phyloP scores from a whole-genome alignment of 805 yeast species.

The Candida nitratophila region DNA sequence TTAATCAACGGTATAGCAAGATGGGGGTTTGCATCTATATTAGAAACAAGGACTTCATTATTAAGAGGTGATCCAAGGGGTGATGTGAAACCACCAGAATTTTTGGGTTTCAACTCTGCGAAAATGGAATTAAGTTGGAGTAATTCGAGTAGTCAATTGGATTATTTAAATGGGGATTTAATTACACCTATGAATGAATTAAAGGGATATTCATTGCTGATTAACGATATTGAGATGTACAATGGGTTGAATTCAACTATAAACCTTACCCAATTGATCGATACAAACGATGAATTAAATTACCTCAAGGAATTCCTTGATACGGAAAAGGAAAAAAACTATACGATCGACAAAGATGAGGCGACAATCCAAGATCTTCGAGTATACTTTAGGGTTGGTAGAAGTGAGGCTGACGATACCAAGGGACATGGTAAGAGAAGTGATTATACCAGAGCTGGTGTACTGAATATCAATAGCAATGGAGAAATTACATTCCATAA shows the following conservation, averaged over 20 bases:
- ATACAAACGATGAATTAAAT: constrained; percentile 21
- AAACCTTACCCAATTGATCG: constrained; percentile 30
- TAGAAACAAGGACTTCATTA: constrained; percentile 65
- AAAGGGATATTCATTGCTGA: constrained; percentile 54
- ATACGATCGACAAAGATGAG: too few species aligned
- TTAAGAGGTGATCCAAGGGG: constrained; percentile 71
- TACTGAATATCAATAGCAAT: constrained; percentile 21
- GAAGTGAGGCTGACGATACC: constrained; percentile 32
- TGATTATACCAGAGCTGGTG: constrained; percentile 63
- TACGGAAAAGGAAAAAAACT: constrained; percentile 19
- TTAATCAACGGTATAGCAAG: constrained; percentile 78
- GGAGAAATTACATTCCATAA: neutral
- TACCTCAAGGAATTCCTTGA: constrained; percentile 17
- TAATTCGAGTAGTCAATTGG: constrained; percentile 9
- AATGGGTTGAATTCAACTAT: constrained; percentile 46
- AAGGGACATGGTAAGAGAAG: constrained; percentile 29
- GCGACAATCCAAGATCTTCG: too few species aligned
- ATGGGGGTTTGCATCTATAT: constrained; percentile 91
- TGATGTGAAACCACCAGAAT: constrained; percentile 41
- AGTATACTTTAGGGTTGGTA: constrained; percentile 52
- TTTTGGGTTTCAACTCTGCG: constrained; percentile 25
- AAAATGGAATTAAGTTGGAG: constrained; percentile 34
- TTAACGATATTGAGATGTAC: constrained; percentile 75
- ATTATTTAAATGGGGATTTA: constrained; percentile 14
- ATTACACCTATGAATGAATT: constrained; percentile 22